Conservation (phyloP, 495 filamentous ascomycete genomes). For the Penicillium riverlandense region DNA sequence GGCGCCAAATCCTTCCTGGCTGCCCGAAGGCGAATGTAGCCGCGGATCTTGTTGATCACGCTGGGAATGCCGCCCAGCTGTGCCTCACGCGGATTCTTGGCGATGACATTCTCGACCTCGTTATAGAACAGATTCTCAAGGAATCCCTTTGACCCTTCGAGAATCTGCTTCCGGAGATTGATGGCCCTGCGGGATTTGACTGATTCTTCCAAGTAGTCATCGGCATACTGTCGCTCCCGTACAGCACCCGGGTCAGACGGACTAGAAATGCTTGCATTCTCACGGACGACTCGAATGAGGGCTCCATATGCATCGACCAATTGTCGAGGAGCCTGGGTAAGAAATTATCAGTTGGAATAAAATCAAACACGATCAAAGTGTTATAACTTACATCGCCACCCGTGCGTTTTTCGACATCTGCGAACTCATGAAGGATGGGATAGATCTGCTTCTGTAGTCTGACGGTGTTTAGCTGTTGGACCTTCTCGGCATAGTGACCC, state of each 20-base stretch:
- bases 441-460: constrained; percentile 57
- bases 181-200: constrained; percentile 53
- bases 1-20: constrained; percentile 70
- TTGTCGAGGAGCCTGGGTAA: constrained; percentile 49
- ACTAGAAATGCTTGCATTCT: constrained; percentile 48
- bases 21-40: constrained; percentile 74
- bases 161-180: constrained; percentile 62
- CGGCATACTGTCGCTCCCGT: constrained; percentile 69
- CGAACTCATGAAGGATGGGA: constrained; percentile 66
- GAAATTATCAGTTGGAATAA: constrained; percentile 7
- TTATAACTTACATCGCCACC: constrained; percentile 51
- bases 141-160: constrained; percentile 67
- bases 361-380: not conserved
- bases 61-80: constrained; percentile 85
- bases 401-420: constrained; percentile 58
- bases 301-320: constrained; percentile 73
- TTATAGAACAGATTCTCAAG: constrained; percentile 68
- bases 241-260: constrained; percentile 46
- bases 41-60: constrained; percentile 80
- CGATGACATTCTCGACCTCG: constrained; percentile 65
- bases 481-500: constrained; percentile 64
- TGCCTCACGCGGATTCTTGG: constrained; percentile 79
- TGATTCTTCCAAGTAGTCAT: constrained; percentile 64
- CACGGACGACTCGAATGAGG: constrained; percentile 64
- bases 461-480: constrained; percentile 66